Evolutionary conservation across 768 basidiomycete species (phyloP), one percentile per base, ranked within the genome.

Genomic region (Calocybe cyanea): DNA sequence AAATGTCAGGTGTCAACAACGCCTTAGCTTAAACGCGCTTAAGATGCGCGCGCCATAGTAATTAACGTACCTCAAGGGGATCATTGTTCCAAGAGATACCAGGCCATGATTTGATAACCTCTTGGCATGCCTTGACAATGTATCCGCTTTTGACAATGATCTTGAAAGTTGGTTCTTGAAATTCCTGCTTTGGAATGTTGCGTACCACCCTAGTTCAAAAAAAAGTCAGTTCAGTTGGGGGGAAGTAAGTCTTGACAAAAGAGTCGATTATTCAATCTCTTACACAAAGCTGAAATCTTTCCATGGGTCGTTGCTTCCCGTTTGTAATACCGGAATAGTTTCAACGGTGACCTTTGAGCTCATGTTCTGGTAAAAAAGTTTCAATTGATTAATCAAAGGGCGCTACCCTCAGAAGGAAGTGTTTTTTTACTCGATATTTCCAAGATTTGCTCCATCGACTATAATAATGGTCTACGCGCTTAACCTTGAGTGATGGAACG

Each of bases 61-160:
- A n/a, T n/a, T n/a, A n/a, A 13, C 46, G 4, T 54, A 80, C 80
- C 62, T 78, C 74, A 8, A 83, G 66, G 6, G 79, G 78, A 21
- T 78, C 74, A 4, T 74, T 58, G 24, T 77, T 75, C 81, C 82
- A 84, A 7, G 81, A 81, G 19, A 81, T 64, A 13, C 80, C 81
- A 20, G 76, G 77, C 71, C 77, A 78, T 4, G 71, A 66, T 43
- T 73, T 66, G 47, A 84, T 75, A 15, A 83, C 75, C 32, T 78
- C 76, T 50, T 77, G 73, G 53, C 78, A 80, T 1, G 76, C 76
- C 51, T 77, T 73, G 18, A 77, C 60, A 45, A 84, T 70, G 52
- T 77, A 77, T 20, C 66, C 69, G 53, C 79, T 82, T 65, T 81
- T 81, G 60, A 84, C 59, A 38, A 80, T 66, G 23, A 81, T 58